Conservation (phyloP, 2,329 filamentous ascomycete genomes). For the Neonectria hederae region DNA sequence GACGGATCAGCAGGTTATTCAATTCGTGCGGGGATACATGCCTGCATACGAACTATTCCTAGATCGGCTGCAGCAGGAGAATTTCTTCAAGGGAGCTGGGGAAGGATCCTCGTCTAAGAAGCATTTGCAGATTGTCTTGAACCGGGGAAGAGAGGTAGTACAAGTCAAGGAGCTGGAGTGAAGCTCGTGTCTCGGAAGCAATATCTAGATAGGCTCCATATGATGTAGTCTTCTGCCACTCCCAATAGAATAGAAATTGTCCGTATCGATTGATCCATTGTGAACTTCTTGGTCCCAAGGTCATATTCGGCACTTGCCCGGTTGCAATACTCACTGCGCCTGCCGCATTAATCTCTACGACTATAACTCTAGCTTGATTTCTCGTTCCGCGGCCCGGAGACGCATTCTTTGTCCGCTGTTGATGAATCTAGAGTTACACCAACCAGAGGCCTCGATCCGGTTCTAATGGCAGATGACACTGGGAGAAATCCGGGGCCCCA, state of each 20-base stretch:
- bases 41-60: slow-evolving; percentile 39
- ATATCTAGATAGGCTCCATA: not conserved
- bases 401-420: slow-evolving; percentile 12
- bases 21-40: slow-evolving; percentile 41
- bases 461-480: slow-evolving; percentile 9
- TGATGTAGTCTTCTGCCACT: not conserved
- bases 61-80: slow-evolving; percentile 29
- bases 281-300: not conserved
- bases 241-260: not conserved
- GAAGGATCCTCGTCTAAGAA: slow-evolving; percentile 15
- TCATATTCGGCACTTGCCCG: not conserved
- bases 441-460: slow-evolving; percentile 10
- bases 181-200: not conserved
- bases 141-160: slow-evolving; percentile 21
- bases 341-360: slow-evolving; percentile 7
- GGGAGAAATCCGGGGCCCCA: slow-evolving; percentile 22
- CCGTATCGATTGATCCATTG: not conserved
- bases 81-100: slow-evolving; percentile 22
- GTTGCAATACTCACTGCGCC: not conserved
- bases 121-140: slow-evolving; percentile 22
- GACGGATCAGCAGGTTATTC: slow-evolving; percentile 36
- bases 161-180: slow-evolving; percentile 27
- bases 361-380: not conserved
- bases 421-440: not conserved
- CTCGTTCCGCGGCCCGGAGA: not conserved